Evolutionary conservation across 2,329 filamentous ascomycete species (phyloP), one percentile per base, ranked within the genome.

Genomic region (Tolypocladium paradoxum): DNA sequence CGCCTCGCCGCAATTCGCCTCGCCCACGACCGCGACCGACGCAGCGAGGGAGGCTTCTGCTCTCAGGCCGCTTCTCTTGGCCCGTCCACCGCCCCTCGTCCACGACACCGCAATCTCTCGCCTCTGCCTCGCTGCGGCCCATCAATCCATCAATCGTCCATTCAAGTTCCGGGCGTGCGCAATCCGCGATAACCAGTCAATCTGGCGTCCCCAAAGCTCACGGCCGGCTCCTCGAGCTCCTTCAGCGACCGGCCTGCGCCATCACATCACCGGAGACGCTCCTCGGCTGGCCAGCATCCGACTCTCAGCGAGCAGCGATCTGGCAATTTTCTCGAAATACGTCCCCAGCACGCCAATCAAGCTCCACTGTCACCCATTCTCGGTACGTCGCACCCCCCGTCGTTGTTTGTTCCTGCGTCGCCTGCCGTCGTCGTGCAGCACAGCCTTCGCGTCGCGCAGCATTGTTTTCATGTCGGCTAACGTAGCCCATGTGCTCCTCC

Each of bases 201-300:
- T 60, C 75, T 82, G 78, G 78, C 76, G 70, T 71, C 74, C 61
- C 66, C 71, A 70, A 73, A 69, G 58, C 66, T 70, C 59, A 66
- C 70, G 61, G 71, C 73, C 60, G 77, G 77, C 65, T 77, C 79
- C 56, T 81, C 79, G 69, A 72, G 69, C 67, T 78, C 77, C 62
- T 74, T 73, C 61, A 75, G 71, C 70, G 75, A 76, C 67, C 68
- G 72, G 60, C 72, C 75, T 56, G 62, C 66, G 53, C 70, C 70
- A 55, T 73, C 72, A 49, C 75, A 79, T 60, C 76, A 77, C 61
- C 71, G 76, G 61, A 70, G 76, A 61, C 73, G 73, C 65, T 78
- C 76, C 53, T 74, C 76, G 49, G 69, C 69, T 50, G 70, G 64
- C 54, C 43, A 46, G 47, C 62, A 65, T 9, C 40, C 24, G 48